Percentiles rank a stretch among this genome's conserved stretches.
These are phyloP conservation scores for Lenzites betulinus DNA, from an alignment of 768 basidiomycete genomes.

Conservation along the genomic window DNA sequence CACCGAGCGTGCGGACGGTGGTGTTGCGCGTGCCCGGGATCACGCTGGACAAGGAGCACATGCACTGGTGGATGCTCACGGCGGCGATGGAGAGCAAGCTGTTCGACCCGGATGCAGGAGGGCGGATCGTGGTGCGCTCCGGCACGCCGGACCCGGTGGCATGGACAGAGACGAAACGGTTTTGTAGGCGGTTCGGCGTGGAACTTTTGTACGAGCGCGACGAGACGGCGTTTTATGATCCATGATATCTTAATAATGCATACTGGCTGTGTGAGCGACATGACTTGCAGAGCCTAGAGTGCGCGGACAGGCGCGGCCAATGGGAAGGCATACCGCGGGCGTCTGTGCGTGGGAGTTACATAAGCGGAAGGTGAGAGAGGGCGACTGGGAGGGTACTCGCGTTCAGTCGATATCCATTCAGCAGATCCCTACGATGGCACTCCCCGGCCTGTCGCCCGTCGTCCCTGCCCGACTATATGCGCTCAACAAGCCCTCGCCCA, in stretches of 20 bases:
- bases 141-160: constrained; percentile 16
- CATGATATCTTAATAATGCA: too few species aligned
- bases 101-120: background rate
- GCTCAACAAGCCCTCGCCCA: constrained; percentile 4
- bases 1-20: constrained; percentile 19
- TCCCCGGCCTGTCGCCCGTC: constrained; percentile 19
- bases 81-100: constrained; percentile 17
- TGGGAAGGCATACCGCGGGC: background rate
- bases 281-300: too few species aligned
- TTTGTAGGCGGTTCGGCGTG: constrained; percentile 10
- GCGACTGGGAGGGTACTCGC: constrained; percentile 27
- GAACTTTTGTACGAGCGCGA: constrained; percentile 17
- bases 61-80: constrained; percentile 18
- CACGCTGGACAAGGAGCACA: constrained; percentile 10
- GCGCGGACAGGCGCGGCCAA: constrained; percentile 4
- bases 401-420: constrained; percentile 15
- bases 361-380: constrained; percentile 18
- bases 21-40: constrained; percentile 3
- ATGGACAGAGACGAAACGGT: constrained; percentile 5
- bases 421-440: constrained; percentile 20
- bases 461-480: background rate
- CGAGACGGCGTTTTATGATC: background rate
- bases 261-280: too few species aligned
- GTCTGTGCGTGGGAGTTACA: constrained; percentile 10
- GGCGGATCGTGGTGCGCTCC: constrained; percentile 15